Evolutionary conservation across 2,329 filamentous ascomycete genomes (phyloP), one percentile per base, ranked within the genome.

Genomic region (Taxawa tesnikishii): DNA sequence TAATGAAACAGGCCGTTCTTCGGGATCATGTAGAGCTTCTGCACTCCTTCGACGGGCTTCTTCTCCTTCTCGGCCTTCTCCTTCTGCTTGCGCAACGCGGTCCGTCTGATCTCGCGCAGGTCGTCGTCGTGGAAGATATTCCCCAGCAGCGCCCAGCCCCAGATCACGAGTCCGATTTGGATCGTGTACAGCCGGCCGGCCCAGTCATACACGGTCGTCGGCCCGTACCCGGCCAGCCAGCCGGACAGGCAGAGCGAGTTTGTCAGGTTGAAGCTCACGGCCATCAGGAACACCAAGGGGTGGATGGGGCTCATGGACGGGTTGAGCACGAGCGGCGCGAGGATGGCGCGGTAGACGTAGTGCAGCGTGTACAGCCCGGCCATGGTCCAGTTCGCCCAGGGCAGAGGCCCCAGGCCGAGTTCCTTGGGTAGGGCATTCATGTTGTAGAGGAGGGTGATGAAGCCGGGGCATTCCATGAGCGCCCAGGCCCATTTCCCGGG

Each of bases 271-370:
- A 94, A 96, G 14, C 50, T 24, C 24, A 79, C 41, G 4, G 78
- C 90, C 14, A 63, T 56, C 29, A 62, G 6, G 63, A 78, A 79
- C 42, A 94, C 69, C 16, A 73, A 33, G 2, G 71, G 51, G 55
- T 93, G 82, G 43, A 94, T 82, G 6, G 88, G 88, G 4, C 85
- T 84, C 80, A 98, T 94, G 63, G 78, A 85, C 0, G 88, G 88
- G 41, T 88, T 83, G 24, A 74, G 60, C 42, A 88, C 66, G 36
- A 92, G 62, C 3, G 90, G 88, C 34, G 76, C 80, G 39, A 93
- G 59, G 35, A 96, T 56, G 7, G 90, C 87, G 40, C 90, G 83
- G 67, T 98, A 92, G 50, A 75, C 44, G 65, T 98, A 98, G 62
- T 98, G 90, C 34, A 88, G 73, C 19, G 81, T 66, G 47, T 67